Conservation (phyloP, 176 grass and related monocot species). For the Bolboschoenus planiculmis region DNA sequence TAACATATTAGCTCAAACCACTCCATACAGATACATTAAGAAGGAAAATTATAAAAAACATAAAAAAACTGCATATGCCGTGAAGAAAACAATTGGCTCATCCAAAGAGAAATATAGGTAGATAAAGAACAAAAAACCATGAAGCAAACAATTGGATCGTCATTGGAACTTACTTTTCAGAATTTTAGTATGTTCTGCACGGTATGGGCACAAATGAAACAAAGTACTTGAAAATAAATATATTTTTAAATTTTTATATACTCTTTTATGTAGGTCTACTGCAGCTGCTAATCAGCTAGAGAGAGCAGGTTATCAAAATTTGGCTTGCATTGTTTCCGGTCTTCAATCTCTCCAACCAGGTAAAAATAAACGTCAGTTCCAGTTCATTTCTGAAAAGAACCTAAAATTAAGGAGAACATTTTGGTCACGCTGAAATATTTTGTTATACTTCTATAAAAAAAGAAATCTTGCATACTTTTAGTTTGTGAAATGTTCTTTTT, state of each 20-base stretch:
- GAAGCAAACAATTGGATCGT: no score
- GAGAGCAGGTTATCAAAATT: constrained; percentile 70
- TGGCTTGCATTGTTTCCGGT: constrained; percentile 70
- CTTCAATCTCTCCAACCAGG: constrained; percentile 88
- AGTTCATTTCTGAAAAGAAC: not conserved
- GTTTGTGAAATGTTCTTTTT: not conserved
- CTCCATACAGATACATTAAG: no score
- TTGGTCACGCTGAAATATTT: not conserved
- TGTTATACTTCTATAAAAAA: not conserved
- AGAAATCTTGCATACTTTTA: not conserved
- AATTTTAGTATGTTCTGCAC: not conserved
- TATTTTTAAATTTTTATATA: not conserved
- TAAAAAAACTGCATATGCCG: no score
- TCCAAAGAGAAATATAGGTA: no score
- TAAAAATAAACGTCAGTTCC: not conserved
- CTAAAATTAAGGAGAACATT: not conserved
- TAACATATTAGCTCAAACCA: not conserved
- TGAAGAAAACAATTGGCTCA: no score
- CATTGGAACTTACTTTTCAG: not conserved
- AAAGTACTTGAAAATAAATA: not conserved
- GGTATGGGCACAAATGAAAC: not conserved
- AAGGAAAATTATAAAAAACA: no score
- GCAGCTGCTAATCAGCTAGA: constrained; percentile 66
- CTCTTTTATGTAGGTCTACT: constrained; percentile 51
- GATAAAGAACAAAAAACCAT: no score